Base-by-base conservation (phyloP, 2,329 filamentous ascomycete species). In the Penicillium oxalicum region DNA sequence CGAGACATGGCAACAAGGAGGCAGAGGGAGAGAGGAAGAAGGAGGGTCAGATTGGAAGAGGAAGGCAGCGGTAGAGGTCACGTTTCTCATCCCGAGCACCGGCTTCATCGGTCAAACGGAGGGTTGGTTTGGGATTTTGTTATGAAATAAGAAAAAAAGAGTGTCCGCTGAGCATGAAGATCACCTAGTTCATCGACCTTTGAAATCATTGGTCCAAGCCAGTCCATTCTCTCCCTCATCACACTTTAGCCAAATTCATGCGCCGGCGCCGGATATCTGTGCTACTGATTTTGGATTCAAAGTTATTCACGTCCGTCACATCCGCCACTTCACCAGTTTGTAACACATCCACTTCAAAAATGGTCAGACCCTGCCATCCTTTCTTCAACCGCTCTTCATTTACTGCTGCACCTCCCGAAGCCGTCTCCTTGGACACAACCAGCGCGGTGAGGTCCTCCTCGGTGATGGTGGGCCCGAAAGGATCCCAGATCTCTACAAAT, bases 301-400 rank as follows among this genome's bases (percentile, higher is more conserved):
- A 95, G 55, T 79, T 77, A 48, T 83, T 79, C 9, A 71, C 67
- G 38, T 37, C 42, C n/a, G 70, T 67, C 26, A 61, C 37, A 2
- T 74, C 71, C n/a, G 74, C 69, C 38, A 76, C 72, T 45, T 82
- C 80, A 35, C 79, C 76, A 2, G 83, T 79, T 67, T 91, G 86
- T 12, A 98, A 77, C 11, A 97, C 88, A 61, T 93, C 88, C 27
- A 97, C 88, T 65, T 95, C 91, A 60, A 89, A 95, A 0, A 94
- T 80, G 26, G 89, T 83, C 35, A 98, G 74, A 25, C 75, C 69
- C 33, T 75, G 73, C 90, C 89, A 96, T 2, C 87, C 87, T 51
- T 84, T 85, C 58, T 87, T 86, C 27, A 63, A 72, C 39, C 93
- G 80, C 66, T 85, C 87, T n/a, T 86, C 78, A 64, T 98, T 98